These are phyloP conservation scores for Agrocybe praecox DNA, from an alignment of 768 basidiomycete species.

Conservation along the genomic window DNA sequence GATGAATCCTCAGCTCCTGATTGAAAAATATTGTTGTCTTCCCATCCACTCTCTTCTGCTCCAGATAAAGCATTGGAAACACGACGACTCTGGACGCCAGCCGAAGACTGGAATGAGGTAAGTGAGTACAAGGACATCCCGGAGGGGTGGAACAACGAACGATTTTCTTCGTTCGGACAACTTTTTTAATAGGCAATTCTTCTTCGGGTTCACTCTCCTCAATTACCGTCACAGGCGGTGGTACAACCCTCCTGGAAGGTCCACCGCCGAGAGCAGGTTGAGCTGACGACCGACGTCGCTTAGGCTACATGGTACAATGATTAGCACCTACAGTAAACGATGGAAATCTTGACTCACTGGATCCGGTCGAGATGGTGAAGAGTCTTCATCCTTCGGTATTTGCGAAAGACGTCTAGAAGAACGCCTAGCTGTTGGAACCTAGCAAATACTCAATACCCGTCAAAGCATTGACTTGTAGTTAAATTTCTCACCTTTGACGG, in stretches of 20 bases:
- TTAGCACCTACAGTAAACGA: slow-evolving; percentile 10
- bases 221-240: slow-evolving; percentile 44
- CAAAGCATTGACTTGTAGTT: not conserved
- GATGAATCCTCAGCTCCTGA: slow-evolving; percentile 90
- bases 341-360: slow-evolving; percentile 47
- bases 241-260: slow-evolving; percentile 38
- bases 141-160: slow-evolving; percentile 33
- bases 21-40: slow-evolving; percentile 89
- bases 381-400: slow-evolving; percentile 49
- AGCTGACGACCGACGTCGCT: slow-evolving; percentile 78
- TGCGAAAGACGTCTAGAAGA: slow-evolving; percentile 70
- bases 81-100: slow-evolving; percentile 55
- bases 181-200: slow-evolving; percentile 56
- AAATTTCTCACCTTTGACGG: slow-evolving; percentile 42
- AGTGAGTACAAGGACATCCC: not conserved
- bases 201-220: slow-evolving; percentile 84
- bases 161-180: slow-evolving; percentile 59
- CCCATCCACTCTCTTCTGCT: slow-evolving; percentile 82
- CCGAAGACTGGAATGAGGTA: slow-evolving; percentile 40
- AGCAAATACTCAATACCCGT: slow-evolving; percentile 7
- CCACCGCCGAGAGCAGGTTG: slow-evolving; percentile 66
- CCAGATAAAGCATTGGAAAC: slow-evolving; percentile 48
- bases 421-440: slow-evolving; percentile 13
- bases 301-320: slow-evolving; percentile 49
- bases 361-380: slow-evolving; percentile 45